Evolutionary conservation across 768 basidiomycete genomes (phyloP).

Genomic region (Tricholoma furcatifolium): DNA sequence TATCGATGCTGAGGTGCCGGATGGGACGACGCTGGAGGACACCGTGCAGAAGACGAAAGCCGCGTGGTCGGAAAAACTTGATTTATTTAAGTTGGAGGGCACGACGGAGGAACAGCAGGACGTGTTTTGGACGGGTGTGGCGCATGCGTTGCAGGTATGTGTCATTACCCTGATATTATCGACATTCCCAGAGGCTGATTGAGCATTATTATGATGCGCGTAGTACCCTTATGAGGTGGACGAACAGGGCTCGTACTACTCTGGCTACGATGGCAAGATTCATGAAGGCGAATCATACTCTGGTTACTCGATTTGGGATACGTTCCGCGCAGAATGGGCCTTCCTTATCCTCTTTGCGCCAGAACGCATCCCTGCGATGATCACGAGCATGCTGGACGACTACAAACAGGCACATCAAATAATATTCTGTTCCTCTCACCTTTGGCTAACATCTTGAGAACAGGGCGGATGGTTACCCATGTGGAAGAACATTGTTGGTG

Average conservation of each 20-base stretch:
- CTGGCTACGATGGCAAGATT: conserved; percentile 68
- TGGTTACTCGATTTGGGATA: conserved; percentile 84
- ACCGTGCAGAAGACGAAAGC: conserved; percentile 47
- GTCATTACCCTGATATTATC: neutral
- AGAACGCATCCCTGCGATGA: conserved; percentile 73
- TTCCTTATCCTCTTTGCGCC: conserved; percentile 78
- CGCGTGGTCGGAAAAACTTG: conserved; percentile 59
- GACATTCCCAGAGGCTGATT: neutral
- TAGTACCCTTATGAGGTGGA: conserved; percentile 79
- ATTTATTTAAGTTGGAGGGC: conserved; percentile 47
- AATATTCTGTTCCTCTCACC: neutral
- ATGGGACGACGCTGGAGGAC: conserved; percentile 44
- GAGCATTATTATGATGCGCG: neutral
- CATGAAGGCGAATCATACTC: conserved; percentile 66
- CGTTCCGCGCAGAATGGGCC: conserved; percentile 75
- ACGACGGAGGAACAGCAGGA: conserved; percentile 46
- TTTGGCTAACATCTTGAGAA: conserved; percentile 10
- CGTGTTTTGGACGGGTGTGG: conserved; percentile 61
- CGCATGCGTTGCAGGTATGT: conserved; percentile 57
- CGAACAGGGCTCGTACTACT: conserved; percentile 70
- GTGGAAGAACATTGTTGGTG: conserved; percentile 85
- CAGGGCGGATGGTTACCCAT: conserved; percentile 83
- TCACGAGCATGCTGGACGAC: conserved; percentile 79
- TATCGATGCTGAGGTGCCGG: conserved; percentile 46
- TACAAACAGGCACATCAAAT: conserved; percentile 52